A percentile compares a stretch with the other conserved stretches of the same genome.
Conservation (phyloP, 1,284 basidiomycete species). For the Sanguinoderma infundibulare region DNA sequence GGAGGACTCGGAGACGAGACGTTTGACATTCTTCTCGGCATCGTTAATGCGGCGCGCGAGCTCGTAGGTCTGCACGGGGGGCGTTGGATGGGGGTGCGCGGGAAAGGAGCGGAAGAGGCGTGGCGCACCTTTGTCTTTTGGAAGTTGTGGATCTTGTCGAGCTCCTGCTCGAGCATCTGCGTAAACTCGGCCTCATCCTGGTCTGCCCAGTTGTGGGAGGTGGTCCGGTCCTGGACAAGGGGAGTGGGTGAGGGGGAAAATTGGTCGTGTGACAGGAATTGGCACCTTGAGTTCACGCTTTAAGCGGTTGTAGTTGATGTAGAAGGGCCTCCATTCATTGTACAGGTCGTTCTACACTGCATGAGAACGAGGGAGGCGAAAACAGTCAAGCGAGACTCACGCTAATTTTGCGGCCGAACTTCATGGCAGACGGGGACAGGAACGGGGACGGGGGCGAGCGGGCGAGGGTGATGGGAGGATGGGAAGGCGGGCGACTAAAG, state of each 20-base stretch:
- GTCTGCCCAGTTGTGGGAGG: conserved; percentile 68
- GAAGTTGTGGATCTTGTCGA: conserved; percentile 96
- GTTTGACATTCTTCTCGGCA: conserved; percentile 81
- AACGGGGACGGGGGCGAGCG: not conserved
- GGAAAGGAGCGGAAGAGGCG: not conserved
- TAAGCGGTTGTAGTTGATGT: conserved; percentile 87
- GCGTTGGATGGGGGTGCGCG: not conserved
- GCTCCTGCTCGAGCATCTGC: conserved; percentile 79
- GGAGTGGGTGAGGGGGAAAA: conserved; percentile 3
- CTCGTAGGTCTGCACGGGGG: conserved; percentile 72
- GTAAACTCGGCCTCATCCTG: conserved; percentile 86
- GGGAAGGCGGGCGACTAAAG: conserved; percentile 1
- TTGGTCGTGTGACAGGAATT: conserved; percentile 19
- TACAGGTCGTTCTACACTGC: conserved; percentile 76
- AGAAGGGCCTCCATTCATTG: conserved; percentile 89
- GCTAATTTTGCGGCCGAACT: conserved; percentile 89
- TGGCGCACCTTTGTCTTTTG: conserved; percentile 83
- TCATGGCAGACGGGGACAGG: conserved; percentile 53
- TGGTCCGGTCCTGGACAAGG: conserved; percentile 56
- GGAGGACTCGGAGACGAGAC: conserved; percentile 68
- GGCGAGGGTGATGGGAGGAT: not conserved
- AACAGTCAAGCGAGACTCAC: conserved; percentile 47
- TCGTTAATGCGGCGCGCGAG: conserved; percentile 80
- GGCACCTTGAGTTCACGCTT: conserved; percentile 89
- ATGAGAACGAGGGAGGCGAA: conserved; percentile 1